Evolutionary conservation across 495 filamentous ascomycete genomes (phyloP), one percentile per base, ranked within the genome.

Genomic region (Bacidia rubella): DNA sequence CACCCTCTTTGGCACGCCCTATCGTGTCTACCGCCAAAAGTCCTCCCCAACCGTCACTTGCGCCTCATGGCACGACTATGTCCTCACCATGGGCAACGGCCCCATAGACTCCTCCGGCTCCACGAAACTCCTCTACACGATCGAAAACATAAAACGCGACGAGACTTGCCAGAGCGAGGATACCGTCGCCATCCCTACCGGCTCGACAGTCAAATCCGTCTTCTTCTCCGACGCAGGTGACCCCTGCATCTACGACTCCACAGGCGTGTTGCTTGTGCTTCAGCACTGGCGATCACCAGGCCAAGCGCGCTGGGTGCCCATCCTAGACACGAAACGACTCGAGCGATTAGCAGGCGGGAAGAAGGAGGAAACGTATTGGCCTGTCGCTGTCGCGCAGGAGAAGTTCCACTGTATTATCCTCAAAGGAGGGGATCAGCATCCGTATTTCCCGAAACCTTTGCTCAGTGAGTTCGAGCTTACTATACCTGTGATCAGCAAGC

Each of bases 351-450:
- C 83, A 2, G 78, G 78, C 5, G 92, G 93, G 32, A 78, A 79
- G 43, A 95, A 93, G 62, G 79, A 85, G 56, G 92, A 98, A 65
- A 77, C 74, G 0, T 98, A 98, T 67, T 98, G 88, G 80, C 93
- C 92, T 0, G 87, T 98, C 27, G 92, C 90, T 10, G 90, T 96
- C 1, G 88, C 89, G 15, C 80, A 90, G 57, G 75, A 82, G 57
- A 93, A 86, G 61, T 98, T 98, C 66, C 90, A 97, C 70, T 97
- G 93, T 68, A 95, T 97, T 66, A 97, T 98, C 58, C 82, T 98
- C 58, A 97, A 98, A 68, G 92, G 92, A 51, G 85, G 82, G 11
- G 93, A 98, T 60, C 75, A 83, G 62, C 80, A 96, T 63, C 92
- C 92, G 2, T 95, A 95, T 71, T 97, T 96, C 70, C 92, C 92